Evolutionary conservation across 169 alveolate genomes (phyloP), one percentile per base, ranked within the genome.

Genomic region (Babesia bigemina): DNA sequence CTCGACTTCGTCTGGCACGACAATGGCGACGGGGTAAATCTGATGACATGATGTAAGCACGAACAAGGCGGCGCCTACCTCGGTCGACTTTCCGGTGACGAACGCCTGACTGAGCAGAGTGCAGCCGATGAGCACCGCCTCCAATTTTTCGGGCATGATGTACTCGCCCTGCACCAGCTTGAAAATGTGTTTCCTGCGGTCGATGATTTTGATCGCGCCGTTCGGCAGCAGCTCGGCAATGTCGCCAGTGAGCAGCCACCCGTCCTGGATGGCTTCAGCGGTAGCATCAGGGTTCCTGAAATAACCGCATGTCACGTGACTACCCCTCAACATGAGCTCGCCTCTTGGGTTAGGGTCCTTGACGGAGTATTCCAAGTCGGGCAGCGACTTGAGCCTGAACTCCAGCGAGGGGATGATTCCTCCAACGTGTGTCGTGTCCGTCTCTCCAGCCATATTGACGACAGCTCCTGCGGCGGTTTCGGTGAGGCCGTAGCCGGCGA

Each of bases 101-200:
- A 82, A 90, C 26, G 91, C 87, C 58, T 91, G 95, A 53, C 79
- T 62, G 63, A 91, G 52, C 24, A 86, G 73, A 11, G 87, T 73
- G 42, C 86, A 86, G 16, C 76, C 75, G 44, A 55, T 66, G 66
- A 86, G 91, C 24, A 93, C 67, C 44, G 86, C 70, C 76, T 96
- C 98, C 21, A 94, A 63, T 57, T 94, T 92, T 56, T 94, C 99
- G 17, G 99, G 99, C 61, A 98, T 96, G 19, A 97, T 91, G 70
- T 97, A 97, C 71, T 97, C 99, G 42, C 99, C 99, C 63, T 97
- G 97, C 17, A 96, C 91, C 28, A 97, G 89, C 70, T 96, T 96
- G 82, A 96, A 97, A 39, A 97, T 90, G 73, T 95, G 95, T 84
- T 95, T 95, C 60, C 95, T 94, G 70, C 99, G 86, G 73, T 97